These are phyloP conservation scores for Phytopythium helicoides DNA, from an alignment of 352 stramenopile genomes.

Conservation along the genomic window DNA sequence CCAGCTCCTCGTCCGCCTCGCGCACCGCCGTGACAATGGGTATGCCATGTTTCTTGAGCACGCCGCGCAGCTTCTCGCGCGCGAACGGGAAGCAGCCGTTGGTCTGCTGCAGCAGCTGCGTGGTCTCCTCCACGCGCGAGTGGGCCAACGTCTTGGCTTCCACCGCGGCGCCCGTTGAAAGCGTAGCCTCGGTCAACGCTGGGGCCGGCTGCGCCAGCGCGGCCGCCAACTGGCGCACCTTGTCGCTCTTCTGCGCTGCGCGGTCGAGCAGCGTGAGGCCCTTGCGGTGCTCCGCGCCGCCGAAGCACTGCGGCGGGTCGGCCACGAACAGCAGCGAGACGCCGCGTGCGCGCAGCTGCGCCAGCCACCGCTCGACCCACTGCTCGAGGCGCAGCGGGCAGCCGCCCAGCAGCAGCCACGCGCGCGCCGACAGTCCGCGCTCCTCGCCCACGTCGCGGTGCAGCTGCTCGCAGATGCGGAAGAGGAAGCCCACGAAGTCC, in stretches of 20 bases:
- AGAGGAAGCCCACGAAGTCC: constrained; percentile 81
- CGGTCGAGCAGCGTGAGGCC: constrained; percentile 50
- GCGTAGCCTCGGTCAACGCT: neutral
- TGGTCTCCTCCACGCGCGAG: constrained; percentile 10
- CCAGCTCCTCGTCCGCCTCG: constrained; percentile 81
- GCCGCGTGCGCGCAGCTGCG: constrained; percentile 28
- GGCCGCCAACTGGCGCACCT: constrained; percentile 34
- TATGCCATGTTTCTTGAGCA: constrained; percentile 51
- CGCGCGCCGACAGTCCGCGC: constrained; percentile 17
- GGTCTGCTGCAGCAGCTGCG: constrained; percentile 44
- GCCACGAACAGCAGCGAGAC: constrained; percentile 67
- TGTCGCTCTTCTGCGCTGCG: constrained; percentile 47
- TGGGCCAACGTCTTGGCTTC: constrained; percentile 1
- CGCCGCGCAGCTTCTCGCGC: constrained; percentile 57
- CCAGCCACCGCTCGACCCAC: constrained; percentile 49
- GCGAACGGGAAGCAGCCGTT: constrained; percentile 80
- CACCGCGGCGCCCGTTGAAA: neutral
- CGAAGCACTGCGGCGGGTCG: constrained; percentile 76
- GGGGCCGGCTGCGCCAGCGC: constrained; percentile 22
- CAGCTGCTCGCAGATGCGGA: constrained; percentile 62
- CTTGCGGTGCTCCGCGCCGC: constrained; percentile 67
- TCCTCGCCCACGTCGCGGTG: constrained; percentile 31
- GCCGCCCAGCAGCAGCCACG: constrained; percentile 67
- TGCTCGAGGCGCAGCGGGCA: constrained; percentile 44
- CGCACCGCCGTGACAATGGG: constrained; percentile 46